phyloP scores from a whole-genome alignment of 257 asterid species.

The Nicotiana knightiana region DNA sequence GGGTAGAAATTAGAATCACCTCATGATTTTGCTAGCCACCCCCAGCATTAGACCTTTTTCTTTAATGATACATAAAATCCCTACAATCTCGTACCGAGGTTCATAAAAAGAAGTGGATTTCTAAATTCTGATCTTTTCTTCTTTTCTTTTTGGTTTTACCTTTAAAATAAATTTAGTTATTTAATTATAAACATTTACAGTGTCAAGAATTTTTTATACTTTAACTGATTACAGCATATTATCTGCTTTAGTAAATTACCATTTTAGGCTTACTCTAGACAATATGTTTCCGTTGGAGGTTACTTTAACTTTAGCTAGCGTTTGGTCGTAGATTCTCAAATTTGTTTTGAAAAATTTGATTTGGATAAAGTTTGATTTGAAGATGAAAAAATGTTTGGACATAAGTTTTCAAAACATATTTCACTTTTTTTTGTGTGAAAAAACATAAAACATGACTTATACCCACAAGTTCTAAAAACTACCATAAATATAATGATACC shows the following conservation, averaged over 20 bases:
- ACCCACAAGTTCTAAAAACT: no score
- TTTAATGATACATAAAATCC: not conserved
- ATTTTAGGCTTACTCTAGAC: not conserved
- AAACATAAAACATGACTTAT: no score
- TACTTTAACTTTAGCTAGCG: not conserved
- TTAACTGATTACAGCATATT: not conserved
- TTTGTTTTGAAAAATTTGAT: no score
- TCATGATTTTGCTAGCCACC: conserved; percentile 2
- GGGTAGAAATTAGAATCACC: not conserved
- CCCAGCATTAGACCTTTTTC: not conserved
- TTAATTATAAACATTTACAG: not conserved
- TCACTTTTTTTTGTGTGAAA: no score
- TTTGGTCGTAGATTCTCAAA: no score
- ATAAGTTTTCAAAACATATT: no score
- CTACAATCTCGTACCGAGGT: not conserved
- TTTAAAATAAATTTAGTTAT: not conserved
- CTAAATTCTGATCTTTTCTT: not conserved
- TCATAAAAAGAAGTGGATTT: not conserved
- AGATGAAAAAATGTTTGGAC: no score
- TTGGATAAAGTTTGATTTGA: no score
- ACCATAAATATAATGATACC: no score
- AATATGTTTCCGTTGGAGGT: not conserved
- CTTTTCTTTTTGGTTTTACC: not conserved
- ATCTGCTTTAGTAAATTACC: not conserved
- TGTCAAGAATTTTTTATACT: not conserved